These are phyloP conservation scores for Dryadomyces quercus-mongolicae DNA, from an alignment of 2,329 filamentous ascomycete genomes.

Conservation along the genomic window DNA sequence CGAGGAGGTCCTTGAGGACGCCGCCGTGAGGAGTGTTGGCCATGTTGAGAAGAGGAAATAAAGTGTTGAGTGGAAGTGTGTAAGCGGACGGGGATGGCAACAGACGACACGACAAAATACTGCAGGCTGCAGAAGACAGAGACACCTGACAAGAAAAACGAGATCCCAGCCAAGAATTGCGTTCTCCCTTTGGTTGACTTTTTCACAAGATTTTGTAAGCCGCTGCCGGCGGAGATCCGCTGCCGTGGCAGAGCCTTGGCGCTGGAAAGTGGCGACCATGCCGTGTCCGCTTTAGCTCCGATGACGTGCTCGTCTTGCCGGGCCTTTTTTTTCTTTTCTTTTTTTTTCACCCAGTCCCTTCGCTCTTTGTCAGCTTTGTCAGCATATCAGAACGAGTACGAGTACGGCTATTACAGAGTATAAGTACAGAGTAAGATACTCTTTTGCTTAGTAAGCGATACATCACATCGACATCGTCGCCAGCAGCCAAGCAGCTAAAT, in stretches of 20 bases:
- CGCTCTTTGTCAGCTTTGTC: no score
- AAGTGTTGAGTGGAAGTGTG: background rate
- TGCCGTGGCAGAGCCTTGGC: background rate
- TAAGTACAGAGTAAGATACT: no score
- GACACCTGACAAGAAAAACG: background rate
- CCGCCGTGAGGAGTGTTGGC: constrained; percentile 73
- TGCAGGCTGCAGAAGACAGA: no score
- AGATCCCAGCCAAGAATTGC: background rate
- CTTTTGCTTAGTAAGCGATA: no score
- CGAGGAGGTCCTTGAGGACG: constrained; percentile 93
- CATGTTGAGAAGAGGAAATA: constrained; percentile 31
- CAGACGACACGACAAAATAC: no score
- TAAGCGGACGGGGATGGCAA: no score
- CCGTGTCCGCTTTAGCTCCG: constrained; percentile 10
- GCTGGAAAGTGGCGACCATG: background rate
- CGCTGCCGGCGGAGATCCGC: no score
- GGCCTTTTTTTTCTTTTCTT: background rate
- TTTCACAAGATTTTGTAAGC: background rate
- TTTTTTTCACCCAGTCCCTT: background rate
- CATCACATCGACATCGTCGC: no score
- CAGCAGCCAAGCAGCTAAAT: no score
- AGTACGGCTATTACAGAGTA: no score
- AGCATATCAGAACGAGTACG: no score
- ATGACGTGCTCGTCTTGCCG: constrained; percentile 13
- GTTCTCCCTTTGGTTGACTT: background rate